Evolutionary conservation across 345 rosid species (phyloP), one percentile per base, ranked within the genome.

Genomic region (Xanthoceras sorbifolium): DNA sequence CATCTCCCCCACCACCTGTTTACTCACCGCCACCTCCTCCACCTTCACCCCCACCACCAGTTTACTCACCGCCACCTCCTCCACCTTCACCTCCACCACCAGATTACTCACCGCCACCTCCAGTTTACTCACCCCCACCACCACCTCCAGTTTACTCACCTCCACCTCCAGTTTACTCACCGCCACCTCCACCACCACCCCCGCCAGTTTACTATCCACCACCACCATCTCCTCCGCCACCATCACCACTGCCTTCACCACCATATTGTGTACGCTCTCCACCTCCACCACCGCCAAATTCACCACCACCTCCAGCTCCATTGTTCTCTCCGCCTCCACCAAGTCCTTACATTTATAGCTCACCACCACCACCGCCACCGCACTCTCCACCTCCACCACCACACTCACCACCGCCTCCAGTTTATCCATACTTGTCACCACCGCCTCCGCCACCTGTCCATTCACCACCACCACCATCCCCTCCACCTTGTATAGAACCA

Each of bases 381-480:
- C 68, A 68, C 52, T 77, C 80, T 9, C 67, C 78, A 0, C 86
- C 86, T 0, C 89, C 85, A 0, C 86, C 87, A 0, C 83, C 83
- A 20, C 79, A 79, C 63, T 86, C 86, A 4, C 88, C 89, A 0
- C 90, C 90, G 5, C 90, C 89, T 28, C 72, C 85, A 77, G 60
- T 83, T 75, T 85, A 83, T 72, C 87, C 90, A 10, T 77, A 82
- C 73, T 71, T 76, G 28, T 84, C 92, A 17, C 91, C 91, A 0
- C 88, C 93, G 4, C 89, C 90, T 6, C 86, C 91, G 1, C 93
- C 93, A 0, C 86, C 84, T 0, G 79, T 79, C 52, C 50, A 32
- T 31, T 68, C 87, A 3, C 90, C 92, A 7, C 90, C 88, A 15
- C 85, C 92, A 11, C 94, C 94, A 9, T 81, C 89, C 0, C 94